Percentiles rank a stretch among this genome's conserved stretches.
These are phyloP conservation scores for Stephania japonica DNA, from an alignment of 164 flowering plant genomes.

Conservation along the genomic window DNA sequence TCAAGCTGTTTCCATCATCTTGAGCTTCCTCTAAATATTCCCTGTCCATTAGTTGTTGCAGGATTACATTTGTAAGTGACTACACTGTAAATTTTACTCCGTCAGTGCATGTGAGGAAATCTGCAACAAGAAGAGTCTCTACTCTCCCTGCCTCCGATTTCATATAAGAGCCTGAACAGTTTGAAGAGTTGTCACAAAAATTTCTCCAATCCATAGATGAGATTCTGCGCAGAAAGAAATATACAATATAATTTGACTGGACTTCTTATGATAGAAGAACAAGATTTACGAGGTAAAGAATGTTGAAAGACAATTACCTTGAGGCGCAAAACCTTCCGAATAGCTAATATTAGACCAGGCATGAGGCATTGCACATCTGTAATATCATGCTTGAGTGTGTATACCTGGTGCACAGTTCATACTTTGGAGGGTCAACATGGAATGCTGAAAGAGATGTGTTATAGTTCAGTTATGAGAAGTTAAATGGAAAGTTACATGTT, in stretches of 20 bases:
- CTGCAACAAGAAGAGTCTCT: neutral
- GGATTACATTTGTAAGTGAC: neutral
- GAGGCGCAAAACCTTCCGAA: constrained; percentile 72
- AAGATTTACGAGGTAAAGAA: neutral
- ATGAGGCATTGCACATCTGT: constrained; percentile 67
- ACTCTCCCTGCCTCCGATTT: neutral
- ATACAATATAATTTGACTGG: neutral
- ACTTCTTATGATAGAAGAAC: neutral
- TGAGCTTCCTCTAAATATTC: neutral
- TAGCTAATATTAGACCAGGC: constrained; percentile 84
- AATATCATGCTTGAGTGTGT: constrained; percentile 66
- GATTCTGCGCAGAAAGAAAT: constrained; percentile 42
- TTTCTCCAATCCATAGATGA: constrained; percentile 84
- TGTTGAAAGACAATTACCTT: constrained; percentile 41
- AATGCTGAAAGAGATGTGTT: neutral
- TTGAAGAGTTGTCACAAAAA: constrained; percentile 34
- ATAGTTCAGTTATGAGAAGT: neutral
- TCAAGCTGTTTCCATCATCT: no score
- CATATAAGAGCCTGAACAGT: constrained; percentile 1
- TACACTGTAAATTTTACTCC: neutral
- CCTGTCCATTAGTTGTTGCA: neutral
- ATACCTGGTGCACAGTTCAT: constrained; percentile 39
- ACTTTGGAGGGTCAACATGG: neutral
- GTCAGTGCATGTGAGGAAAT: neutral
- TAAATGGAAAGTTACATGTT: neutral